Evolutionary conservation across 768 basidiomycete genomes (phyloP), one percentile per base, ranked within the genome.

Genomic region (Tricholoma sp.): DNA sequence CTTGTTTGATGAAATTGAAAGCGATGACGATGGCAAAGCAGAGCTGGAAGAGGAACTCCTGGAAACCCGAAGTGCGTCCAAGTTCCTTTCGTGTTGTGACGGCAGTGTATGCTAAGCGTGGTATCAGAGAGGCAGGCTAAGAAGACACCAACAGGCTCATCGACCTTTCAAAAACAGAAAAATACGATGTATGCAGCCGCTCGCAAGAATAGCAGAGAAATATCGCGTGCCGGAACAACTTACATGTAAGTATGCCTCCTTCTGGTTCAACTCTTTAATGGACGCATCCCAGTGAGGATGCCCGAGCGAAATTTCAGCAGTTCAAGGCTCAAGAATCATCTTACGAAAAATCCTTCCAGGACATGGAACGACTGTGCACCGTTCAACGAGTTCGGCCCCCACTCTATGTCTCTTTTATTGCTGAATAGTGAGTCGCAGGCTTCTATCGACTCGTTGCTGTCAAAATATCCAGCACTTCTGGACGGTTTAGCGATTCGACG

Each of bases 401-500:
- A 17, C 28, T 13, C 37, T 18, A 20, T 18, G 34, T 41, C 15
- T 48, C 37, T 18, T 52, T 41, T 49, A 34, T 57, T 53, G 3
- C 50, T 42, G 18, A 57, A 37, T 42, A 20, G 42, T 54, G n/a
- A 54, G 13, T 31, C n/a, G 45, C 32, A 70, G 70, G 56, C 61
- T 31, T 63, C 63, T 29, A 53, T 63, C 33, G 33, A 59, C 6
- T 60, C 63, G 1, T 62, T 72, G 12, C 56, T 69, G 24, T 54
- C 65, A 17, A 18, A 66, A 6, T 72, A 72, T 59, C 58, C 69
- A 15, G 33, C 66, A 8, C 59, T 70, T 11, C 42, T 73, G 7
- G 65, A 72, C 29, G 69, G 73, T 42, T 48, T 77, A 13, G 74
- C 72, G 24, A 59, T 64, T 28, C 70, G 68, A 33, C 69, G 77